Conservation (phyloP, 1,284 basidiomycete species). For the Ceratorhiza oryzae-sativae region DNA sequence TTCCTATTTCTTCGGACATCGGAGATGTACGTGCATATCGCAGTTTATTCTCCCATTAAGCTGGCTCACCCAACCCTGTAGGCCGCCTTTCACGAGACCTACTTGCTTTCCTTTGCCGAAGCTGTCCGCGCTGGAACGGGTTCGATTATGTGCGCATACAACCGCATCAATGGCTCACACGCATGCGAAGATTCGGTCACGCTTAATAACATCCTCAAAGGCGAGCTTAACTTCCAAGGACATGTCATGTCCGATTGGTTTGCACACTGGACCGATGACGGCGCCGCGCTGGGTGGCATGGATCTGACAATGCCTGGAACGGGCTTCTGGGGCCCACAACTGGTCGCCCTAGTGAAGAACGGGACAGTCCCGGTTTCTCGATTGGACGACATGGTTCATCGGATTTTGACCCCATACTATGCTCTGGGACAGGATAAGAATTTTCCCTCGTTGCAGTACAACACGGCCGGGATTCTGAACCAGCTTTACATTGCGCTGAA, state of each 20-base stretch:
- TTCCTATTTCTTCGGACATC: conserved; percentile 38
- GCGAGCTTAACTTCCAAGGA: conserved; percentile 65
- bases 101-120: no score
- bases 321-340: conserved; percentile 68
- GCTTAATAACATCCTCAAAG: conserved; percentile 80
- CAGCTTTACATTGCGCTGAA: conserved; percentile 46
- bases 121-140: conserved; percentile 79
- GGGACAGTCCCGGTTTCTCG: conserved; percentile 62
- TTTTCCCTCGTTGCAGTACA: conserved; percentile 44
- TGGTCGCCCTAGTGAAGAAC: conserved; percentile 70
- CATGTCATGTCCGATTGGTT: no score
- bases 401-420: conserved; percentile 52
- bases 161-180: conserved; percentile 71
- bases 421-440: conserved; percentile 49
- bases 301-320: no score
- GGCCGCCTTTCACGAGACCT: conserved; percentile 64
- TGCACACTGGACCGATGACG: no score
- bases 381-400: conserved; percentile 43
- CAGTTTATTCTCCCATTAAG: no score
- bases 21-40: conserved; percentile 33
- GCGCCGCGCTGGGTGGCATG: no score
- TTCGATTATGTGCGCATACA: conserved; percentile 82
- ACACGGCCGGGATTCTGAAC: conserved; percentile 19
- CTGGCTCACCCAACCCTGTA: no score
- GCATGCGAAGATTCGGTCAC: conserved; percentile 80